Evolutionary conservation across 108 stramenopile genomes (phyloP).

Genomic region (Fragilaria radians): DNA sequence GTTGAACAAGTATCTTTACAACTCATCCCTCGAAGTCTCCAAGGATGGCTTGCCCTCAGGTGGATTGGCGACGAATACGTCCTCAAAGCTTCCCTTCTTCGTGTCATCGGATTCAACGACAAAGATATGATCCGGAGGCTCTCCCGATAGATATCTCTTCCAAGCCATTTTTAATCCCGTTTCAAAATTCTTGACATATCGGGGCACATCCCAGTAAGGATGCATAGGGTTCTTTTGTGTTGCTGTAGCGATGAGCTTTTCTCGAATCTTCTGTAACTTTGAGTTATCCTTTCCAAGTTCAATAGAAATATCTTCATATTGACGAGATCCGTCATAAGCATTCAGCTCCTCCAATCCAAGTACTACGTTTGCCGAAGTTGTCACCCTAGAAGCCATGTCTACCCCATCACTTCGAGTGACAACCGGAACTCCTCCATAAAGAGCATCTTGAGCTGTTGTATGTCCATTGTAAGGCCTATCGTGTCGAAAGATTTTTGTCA

Average conservation of each 20-base stretch:
- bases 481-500: too few species aligned
- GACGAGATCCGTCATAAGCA: constrained; percentile 47
- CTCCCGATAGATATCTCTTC: constrained; percentile 50
- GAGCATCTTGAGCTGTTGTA: constrained; percentile 76
- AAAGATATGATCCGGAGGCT: constrained; percentile 35
- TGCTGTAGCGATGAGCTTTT: constrained; percentile 51
- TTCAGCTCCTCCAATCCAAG: constrained; percentile 73
- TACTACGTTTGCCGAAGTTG: constrained; percentile 71
- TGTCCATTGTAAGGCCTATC: constrained; percentile 83
- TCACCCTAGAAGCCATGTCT: constrained; percentile 78
- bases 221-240: constrained; percentile 79
- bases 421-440: constrained; percentile 79
- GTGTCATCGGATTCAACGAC: constrained; percentile 41
- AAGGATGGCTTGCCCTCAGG: constrained; percentile 16
- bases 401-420: constrained; percentile 78
- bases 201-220: constrained; percentile 80
- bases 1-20: constrained; percentile 6
- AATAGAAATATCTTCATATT: constrained; percentile 72
- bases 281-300: constrained; percentile 43
- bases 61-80: constrained; percentile 24
- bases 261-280: constrained; percentile 41
- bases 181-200: constrained; percentile 72
- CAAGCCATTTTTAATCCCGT: constrained; percentile 49
- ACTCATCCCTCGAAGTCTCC: too few species aligned
- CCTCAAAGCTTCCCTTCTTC: constrained; percentile 37